Base-by-base conservation (phyloP, 495 filamentous ascomycete genomes). In the Terfezia boudieri region DNA sequence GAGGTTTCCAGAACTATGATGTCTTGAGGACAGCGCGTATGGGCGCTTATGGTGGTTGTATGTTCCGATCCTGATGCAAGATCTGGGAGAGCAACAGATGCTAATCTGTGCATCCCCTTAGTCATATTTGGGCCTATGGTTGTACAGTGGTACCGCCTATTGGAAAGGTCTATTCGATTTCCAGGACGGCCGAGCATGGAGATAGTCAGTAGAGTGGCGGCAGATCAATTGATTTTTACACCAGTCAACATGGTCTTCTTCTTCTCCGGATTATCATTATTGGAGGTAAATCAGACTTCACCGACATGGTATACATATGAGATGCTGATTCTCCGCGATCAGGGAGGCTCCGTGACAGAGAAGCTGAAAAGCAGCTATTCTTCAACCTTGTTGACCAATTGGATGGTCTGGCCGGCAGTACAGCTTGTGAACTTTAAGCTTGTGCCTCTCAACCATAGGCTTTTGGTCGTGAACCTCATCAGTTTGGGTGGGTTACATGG, bases 31-130 rank as follows among this genome's bases (percentile, higher is more conserved):
- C 89, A 2, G 81, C 76, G 2, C 81, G 90, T 54, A 95, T 98
- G 90, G 83, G 80, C 26, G 67, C 84, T 52, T 98, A 98, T 62
- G 90, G 90, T 60, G 90, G 90, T 60, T 76, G 84, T 90, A 74
- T 41, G 69, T 68, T 36, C 37, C 26, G 26, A 2, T 5, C 26
- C 26, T 32, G 26, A 32, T 5, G 7, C 7, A 32, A 32, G 26
- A 52, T 2, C 7, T 32, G 26, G 26, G 26, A 32, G 26, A 32
- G 26, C 26, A 32, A 4, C 26, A 32, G 26, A 32, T 32, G 7
- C 26, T 32, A 32, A 32, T 32, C 26, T 32, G 7, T 32, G 26
- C 7, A 32, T 32, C 26, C 26, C 4, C 4, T 4, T 7, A 32
- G 26, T 32, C 26, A 32, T 32, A 4, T 32, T 32, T 32, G 26